Base-by-base conservation (phyloP, 1,139 yeast species). In the Nadsonia commutata region DNA sequence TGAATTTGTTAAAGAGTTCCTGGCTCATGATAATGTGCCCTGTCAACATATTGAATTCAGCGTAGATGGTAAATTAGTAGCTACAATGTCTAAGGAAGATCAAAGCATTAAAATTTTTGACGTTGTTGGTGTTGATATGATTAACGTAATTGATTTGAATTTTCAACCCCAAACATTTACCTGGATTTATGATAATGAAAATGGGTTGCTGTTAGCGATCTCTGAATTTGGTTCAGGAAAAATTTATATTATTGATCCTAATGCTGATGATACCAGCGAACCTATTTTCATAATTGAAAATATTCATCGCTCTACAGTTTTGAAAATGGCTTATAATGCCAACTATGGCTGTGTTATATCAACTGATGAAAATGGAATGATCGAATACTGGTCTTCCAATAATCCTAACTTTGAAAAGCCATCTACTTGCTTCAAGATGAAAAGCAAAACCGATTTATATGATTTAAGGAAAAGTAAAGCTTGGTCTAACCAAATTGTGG, bases 311-410 rank as follows among this genome's bases (percentile, higher is more conserved):
- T 51, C 53, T 2, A 52, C 50, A 9, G 43, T 56, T 1, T 49
- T 52, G 6, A 36, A 54, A 9, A 45, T 70, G 13, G 51, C 49
- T 1, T 70, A 54, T 55, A 65, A 64, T 45, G 33, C 52, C 2
- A 50, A 48, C 39, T 54, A 57, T 43, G 51, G 62, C 20, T 64
- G 67, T 45, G 57, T 64, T n/a, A 52, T 71, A 2, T 64, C 71
- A 1, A 50, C 56, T 2, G 76, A 71, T 48, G 47, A 44, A 2
- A 49, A 52, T 20, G 75, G 76, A 1, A 61, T 67, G 52, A 51
- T 71, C 9, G 76, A 71, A 52, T 66, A 67, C 46, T 71, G 76
- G 76, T 48, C 44, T 22, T 62, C 58, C 1, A 46, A 46, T 2
- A 52, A 58, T 9, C 46, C 45, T 3, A 46, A 46, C 20, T 51